These are phyloP conservation scores for Aureobasidium subglaciale DNA, from an alignment of 2,329 filamentous ascomycete species.

Conservation along the genomic window DNA sequence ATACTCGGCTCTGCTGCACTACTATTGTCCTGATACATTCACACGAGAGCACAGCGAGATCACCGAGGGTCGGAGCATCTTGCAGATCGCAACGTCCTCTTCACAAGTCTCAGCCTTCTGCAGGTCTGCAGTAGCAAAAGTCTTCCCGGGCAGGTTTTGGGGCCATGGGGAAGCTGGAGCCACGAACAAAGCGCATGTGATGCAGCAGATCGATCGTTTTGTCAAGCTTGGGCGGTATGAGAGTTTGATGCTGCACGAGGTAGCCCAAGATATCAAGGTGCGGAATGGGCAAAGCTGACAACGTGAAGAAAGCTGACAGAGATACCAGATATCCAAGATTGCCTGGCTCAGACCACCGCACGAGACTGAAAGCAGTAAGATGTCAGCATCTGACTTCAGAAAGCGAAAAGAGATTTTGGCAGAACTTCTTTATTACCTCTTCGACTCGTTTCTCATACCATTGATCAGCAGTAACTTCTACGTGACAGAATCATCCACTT, in stretches of 20 bases:
- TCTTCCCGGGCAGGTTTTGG: constrained; percentile 73
- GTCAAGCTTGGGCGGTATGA: constrained; percentile 74
- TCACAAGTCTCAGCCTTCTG: constrained; percentile 79
- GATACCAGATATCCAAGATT: constrained; percentile 20
- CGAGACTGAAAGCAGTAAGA: constrained; percentile 41
- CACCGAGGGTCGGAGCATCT: constrained; percentile 35
- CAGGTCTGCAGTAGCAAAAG: constrained; percentile 61
- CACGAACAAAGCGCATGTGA: constrained; percentile 56
- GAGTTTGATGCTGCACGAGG: constrained; percentile 68
- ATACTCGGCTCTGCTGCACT: constrained; percentile 67
- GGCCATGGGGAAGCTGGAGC: constrained; percentile 48
- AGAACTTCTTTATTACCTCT: constrained; percentile 85
- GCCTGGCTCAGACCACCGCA: constrained; percentile 62
- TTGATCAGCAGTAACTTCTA: constrained; percentile 85
- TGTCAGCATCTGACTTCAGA: constrained; percentile 61
- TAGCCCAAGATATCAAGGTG: constrained; percentile 70
- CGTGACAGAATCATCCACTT: constrained; percentile 78
- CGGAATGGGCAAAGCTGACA: not conserved
- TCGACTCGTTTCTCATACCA: constrained; percentile 86
- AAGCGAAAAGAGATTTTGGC: constrained; percentile 74
- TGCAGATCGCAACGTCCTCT: constrained; percentile 59
- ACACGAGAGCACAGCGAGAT: not conserved
- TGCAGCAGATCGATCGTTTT: constrained; percentile 69
- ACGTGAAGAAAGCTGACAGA: not conserved
- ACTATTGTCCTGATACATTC: constrained; percentile 63